These are phyloP conservation scores for Ambrosia hybrid DNA, from an alignment of 140 eudicot genomes.

Conservation along the genomic window DNA sequence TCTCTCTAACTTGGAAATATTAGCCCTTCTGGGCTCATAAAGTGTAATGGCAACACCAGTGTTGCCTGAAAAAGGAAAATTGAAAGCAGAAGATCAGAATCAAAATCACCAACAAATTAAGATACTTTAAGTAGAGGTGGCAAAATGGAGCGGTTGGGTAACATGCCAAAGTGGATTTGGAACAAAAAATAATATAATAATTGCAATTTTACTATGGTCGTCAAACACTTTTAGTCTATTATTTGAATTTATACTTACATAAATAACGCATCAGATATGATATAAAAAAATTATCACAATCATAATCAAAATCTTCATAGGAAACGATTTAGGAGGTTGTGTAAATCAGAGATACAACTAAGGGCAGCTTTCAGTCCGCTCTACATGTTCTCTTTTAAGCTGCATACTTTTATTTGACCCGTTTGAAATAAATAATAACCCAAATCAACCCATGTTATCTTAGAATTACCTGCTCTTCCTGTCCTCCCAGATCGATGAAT, in stretches of 20 bases:
- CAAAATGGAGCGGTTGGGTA: too few species aligned
- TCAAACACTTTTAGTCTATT: background rate
- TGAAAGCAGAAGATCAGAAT: background rate
- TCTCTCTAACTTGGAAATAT: conserved; percentile 68
- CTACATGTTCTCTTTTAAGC: background rate
- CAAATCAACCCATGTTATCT: background rate
- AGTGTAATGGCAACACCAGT: conserved; percentile 81
- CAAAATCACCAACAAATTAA: background rate
- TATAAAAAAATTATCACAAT: background rate
- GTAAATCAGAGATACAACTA: background rate
- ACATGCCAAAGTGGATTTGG: too few species aligned
- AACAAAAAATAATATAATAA: too few species aligned
- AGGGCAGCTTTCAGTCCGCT: background rate
- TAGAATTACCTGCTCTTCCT: conserved; percentile 72
- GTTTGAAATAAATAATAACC: background rate
- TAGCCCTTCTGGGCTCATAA: conserved; percentile 69
- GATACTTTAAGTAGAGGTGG: too few species aligned
- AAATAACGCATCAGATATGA: background rate
- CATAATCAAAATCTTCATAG: background rate
- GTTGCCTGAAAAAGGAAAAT: conserved; percentile 46
- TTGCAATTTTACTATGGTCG: too few species aligned
- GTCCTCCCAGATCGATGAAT: conserved; percentile 90
- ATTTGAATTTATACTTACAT: background rate
- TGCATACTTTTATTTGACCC: background rate
- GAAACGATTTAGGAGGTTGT: conserved; percentile 4